phyloP scores from a whole-genome alignment of 352 stramenopile genomes.

The Pythium vanterpoolii region DNA sequence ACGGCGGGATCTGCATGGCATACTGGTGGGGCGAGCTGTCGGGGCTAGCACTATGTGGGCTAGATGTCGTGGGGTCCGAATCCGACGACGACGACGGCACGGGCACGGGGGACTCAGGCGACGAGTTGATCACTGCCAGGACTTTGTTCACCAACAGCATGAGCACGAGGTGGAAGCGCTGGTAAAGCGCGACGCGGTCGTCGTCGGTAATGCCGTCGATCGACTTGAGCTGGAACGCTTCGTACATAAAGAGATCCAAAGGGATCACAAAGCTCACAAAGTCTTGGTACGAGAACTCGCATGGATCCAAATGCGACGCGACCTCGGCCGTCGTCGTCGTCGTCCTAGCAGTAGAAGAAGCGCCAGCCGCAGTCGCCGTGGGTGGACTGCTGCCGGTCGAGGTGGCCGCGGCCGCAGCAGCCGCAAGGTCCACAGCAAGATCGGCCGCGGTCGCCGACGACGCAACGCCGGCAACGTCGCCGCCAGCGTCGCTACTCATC shows the following conservation, averaged over 20 bases:
- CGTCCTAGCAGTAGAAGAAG: background rate
- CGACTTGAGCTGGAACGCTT: slow-evolving; percentile 50
- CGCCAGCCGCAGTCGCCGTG: slow-evolving; percentile 3
- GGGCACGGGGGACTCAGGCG: slow-evolving; percentile 31
- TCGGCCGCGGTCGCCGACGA: background rate
- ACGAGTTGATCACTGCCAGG: slow-evolving; percentile 31
- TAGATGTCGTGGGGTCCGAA: too few relatives aligned
- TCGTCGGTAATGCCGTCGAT: slow-evolving; percentile 38
- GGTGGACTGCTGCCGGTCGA: too few relatives aligned
- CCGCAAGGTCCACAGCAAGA: background rate
- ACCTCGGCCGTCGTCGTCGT: background rate
- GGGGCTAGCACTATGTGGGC: background rate
- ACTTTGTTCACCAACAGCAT: slow-evolving; percentile 42
- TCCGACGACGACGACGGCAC: background rate
- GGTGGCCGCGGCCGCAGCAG: background rate
- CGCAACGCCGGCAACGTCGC: background rate
- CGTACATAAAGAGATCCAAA: slow-evolving; percentile 56
- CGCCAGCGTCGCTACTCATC: background rate
- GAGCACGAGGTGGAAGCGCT: slow-evolving; percentile 37
- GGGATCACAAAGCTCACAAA: slow-evolving; percentile 45
- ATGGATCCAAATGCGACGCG: slow-evolving; percentile 25
- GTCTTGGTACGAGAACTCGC: slow-evolving; percentile 51
- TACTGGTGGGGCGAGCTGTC: slow-evolving; percentile 31
- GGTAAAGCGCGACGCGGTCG: slow-evolving; percentile 36
- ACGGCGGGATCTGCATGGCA: slow-evolving; percentile 38